phyloP scores from a whole-genome alignment of 2,329 filamentous ascomycete genomes.

The Xylariaceae sp. region DNA sequence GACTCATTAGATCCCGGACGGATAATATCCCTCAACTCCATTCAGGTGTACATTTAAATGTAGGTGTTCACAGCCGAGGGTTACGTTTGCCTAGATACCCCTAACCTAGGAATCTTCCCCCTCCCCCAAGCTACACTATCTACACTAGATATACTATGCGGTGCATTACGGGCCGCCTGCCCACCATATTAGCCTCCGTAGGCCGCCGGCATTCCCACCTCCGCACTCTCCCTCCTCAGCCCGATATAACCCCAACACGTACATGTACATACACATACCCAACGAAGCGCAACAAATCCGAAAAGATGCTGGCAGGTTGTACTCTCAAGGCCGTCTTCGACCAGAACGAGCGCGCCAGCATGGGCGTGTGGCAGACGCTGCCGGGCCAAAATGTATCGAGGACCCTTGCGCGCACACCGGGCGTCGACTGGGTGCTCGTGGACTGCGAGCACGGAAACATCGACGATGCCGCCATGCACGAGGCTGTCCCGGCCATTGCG shows the following conservation, averaged over 20 bases:
- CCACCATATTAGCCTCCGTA: conserved; percentile 7
- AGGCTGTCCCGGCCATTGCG: conserved; percentile 51
- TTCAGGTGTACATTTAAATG: no score
- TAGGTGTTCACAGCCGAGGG: no score
- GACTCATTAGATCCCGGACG: no score
- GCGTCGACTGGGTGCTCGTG: conserved; percentile 62
- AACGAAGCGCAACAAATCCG: not conserved
- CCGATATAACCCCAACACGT: not conserved
- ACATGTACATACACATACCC: not conserved
- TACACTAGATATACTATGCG: not conserved
- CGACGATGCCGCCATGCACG: conserved; percentile 52
- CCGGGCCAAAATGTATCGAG: conserved; percentile 56
- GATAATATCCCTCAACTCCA: no score
- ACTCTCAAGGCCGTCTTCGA: conserved; percentile 45
- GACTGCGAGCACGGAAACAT: conserved; percentile 55
- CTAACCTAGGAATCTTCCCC: no score
- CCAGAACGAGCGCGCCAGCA: conserved; percentile 41
- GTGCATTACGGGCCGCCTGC: not conserved
- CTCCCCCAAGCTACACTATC: no score
- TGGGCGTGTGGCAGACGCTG: conserved; percentile 60
- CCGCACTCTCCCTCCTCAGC: not conserved
- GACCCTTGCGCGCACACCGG: conserved; percentile 50
- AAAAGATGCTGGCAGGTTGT: conserved; percentile 24
- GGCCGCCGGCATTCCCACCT: not conserved
- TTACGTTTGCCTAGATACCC: no score